Evolutionary conservation across 1,139 yeast species (phyloP), one percentile per base, ranked within the genome.

Genomic region (Komagataea norvegica): DNA sequence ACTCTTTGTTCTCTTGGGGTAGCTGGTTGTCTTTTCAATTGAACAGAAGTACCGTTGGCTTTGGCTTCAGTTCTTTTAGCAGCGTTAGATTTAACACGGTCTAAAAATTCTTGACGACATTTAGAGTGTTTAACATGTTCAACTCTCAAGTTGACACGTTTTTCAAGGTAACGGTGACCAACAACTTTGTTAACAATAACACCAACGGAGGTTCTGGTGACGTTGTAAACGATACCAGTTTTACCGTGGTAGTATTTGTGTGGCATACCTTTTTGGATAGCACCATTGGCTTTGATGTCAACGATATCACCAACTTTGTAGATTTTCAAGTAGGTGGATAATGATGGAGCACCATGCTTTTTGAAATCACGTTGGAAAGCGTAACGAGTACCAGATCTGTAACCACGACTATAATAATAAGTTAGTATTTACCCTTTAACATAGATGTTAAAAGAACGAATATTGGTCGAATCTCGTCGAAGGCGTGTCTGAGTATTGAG

Each of bases 191-290:
- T 84, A 68, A 91, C 73, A 67, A 91, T 86, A 61, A 91, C 94
- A 81, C 98, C 98, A 57, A 91, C 97, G 53, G 98, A 77, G 51
- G 95, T 74, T 80, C 86, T 91, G 82, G 98, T 91, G 59, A 91
- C 93, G 81, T 91, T 91, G 94, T 80, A 91, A 56, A 91, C 82
- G 60, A 89, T 87, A 82, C 98, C 98, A 57, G 98, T 91, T 84
- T 88, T 91, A 75, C 98, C 98, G 79, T 89, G 96, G 96, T 91
- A 91, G 84, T 79, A 89, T 79, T 91, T 91, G 88, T 87, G 96
- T 70, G 98, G 98, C 96, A 91, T 88, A 85, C 98, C 97, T 82
- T 89, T 88, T 73, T 91, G 97, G 77, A 89, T 79, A 60, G 98
- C 79, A 79, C 96, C 96, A 71, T 91, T 91, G 72, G 95, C 98